Conservation (phyloP, 2,329 filamentous ascomycete species). For the Endoconidiophora polonica region DNA sequence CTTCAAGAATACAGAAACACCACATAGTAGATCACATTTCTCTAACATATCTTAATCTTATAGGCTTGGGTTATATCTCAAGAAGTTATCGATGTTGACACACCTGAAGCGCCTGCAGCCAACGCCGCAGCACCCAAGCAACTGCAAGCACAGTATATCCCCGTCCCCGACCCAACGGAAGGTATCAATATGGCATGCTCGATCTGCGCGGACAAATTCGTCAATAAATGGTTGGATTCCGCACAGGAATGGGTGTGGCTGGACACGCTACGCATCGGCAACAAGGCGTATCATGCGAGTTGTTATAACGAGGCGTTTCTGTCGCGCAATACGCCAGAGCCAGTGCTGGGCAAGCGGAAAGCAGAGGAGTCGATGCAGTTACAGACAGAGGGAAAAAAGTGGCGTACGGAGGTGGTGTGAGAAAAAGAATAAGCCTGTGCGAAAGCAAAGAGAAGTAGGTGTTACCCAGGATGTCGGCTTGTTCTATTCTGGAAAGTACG, state of each 20-base stretch:
- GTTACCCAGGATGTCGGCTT: no score
- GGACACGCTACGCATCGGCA: slow-evolving; percentile 64
- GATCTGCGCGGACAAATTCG: slow-evolving; percentile 90
- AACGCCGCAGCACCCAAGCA: slow-evolving; percentile 29
- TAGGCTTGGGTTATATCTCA: slow-evolving; percentile 81
- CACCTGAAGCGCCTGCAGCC: slow-evolving; percentile 20
- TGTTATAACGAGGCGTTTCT: slow-evolving; percentile 73
- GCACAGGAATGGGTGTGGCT: slow-evolving; percentile 96
- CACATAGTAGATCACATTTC: slow-evolving; percentile 1
- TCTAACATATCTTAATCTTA: slow-evolving; percentile 16
- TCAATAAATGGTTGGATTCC: slow-evolving; percentile 80
- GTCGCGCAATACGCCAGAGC: slow-evolving; percentile 38
- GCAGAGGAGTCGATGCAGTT: slow-evolving; percentile 26
- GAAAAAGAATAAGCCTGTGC: neutral
- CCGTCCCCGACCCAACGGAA: slow-evolving; percentile 63
- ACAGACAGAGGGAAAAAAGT: slow-evolving; percentile 13
- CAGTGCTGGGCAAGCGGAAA: slow-evolving; percentile 57
- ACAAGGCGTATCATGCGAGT: slow-evolving; percentile 72
- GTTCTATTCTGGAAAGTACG: no score
- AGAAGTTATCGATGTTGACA: slow-evolving; percentile 57
- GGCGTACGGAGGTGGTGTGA: slow-evolving; percentile 11
- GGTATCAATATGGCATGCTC: slow-evolving; percentile 67
- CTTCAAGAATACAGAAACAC: neutral
- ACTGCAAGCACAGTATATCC: slow-evolving; percentile 53
- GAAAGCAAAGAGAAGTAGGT: no score